Conservation (phyloP, 176 grass and related monocot genomes). For the Thinopyrum elongatum region DNA sequence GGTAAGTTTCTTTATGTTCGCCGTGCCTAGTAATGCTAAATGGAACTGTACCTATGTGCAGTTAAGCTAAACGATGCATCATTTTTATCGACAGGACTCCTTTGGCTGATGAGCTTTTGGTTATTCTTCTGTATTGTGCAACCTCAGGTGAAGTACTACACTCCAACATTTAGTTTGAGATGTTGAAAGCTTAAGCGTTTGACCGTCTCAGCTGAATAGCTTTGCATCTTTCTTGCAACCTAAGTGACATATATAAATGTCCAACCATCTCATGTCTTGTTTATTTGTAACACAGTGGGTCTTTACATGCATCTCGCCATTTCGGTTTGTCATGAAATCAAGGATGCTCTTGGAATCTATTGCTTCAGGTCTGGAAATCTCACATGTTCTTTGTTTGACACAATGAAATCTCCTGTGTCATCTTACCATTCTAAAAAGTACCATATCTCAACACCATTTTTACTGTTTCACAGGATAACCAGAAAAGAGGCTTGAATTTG, state of each 20-base stretch:
- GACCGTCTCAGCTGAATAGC: neutral
- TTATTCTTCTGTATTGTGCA: conserved; percentile 68
- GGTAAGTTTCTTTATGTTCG: conserved; percentile 43
- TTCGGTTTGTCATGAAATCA: conserved; percentile 94
- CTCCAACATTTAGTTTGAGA: neutral
- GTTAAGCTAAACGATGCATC: conserved; percentile 11
- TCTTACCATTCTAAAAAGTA: neutral
- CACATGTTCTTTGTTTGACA: neutral
- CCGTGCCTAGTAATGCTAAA: neutral
- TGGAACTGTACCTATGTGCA: neutral
- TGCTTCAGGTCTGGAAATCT: conserved; percentile 75
- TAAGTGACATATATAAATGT: neutral
- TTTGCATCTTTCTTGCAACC: neutral
- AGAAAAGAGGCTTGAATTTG: conserved; percentile 83
- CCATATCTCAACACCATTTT: neutral
- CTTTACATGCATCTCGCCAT: conserved; percentile 85
- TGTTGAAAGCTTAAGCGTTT: neutral
- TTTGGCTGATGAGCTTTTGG: conserved; percentile 74
- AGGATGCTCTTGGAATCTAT: conserved; percentile 90
- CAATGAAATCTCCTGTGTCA: neutral
- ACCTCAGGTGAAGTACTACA: conserved; percentile 55
- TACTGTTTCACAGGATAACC: conserved; percentile 70
- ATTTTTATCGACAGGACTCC: conserved; percentile 49
- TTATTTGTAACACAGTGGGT: conserved; percentile 68
- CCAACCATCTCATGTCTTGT: neutral